Conservation (phyloP, 2,329 filamentous ascomycete species). For the Monosporascus sp. region DNA sequence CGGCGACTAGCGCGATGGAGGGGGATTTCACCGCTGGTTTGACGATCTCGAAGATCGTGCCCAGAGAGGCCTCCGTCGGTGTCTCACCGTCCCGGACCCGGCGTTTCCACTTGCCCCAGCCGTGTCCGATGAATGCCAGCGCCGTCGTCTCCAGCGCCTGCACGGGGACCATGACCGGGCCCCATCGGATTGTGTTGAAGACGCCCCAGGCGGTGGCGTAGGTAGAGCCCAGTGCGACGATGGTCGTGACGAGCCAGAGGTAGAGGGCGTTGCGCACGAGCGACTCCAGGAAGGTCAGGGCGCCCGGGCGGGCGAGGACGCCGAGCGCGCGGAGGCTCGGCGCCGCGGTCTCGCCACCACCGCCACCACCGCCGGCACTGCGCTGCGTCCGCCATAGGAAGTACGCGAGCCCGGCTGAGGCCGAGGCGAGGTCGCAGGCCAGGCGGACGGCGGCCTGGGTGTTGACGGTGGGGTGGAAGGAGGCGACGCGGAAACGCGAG, state of each 20-base stretch:
- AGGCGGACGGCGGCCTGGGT: constrained; percentile 61
- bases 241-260: constrained; percentile 62
- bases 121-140: constrained; percentile 60
- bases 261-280: constrained; percentile 65
- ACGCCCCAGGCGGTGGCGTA: constrained; percentile 71
- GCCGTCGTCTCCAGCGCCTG: constrained; percentile 61
- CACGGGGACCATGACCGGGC: constrained; percentile 68
- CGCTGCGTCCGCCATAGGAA: constrained; percentile 45
- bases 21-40: constrained; percentile 50
- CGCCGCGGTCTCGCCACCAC: constrained; percentile 12
- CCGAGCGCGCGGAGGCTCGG: constrained; percentile 40
- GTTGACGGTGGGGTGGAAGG: constrained; percentile 51
- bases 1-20: constrained; percentile 48
- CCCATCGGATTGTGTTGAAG: constrained; percentile 71
- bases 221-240: constrained; percentile 56
- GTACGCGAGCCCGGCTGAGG: constrained; percentile 52
- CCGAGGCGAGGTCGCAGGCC: constrained; percentile 52
- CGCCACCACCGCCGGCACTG: constrained; percentile 8
- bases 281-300: constrained; percentile 58
- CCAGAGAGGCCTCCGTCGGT: neutral
- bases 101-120: constrained; percentile 44
- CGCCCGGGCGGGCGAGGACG: constrained; percentile 51
- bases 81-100: too few species aligned
- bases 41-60: constrained; percentile 29
- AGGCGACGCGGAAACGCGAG: constrained; percentile 57